Evolutionary conservation across 352 stramenopile species (phyloP).

Genomic region (Pythium aquatile): DNA sequence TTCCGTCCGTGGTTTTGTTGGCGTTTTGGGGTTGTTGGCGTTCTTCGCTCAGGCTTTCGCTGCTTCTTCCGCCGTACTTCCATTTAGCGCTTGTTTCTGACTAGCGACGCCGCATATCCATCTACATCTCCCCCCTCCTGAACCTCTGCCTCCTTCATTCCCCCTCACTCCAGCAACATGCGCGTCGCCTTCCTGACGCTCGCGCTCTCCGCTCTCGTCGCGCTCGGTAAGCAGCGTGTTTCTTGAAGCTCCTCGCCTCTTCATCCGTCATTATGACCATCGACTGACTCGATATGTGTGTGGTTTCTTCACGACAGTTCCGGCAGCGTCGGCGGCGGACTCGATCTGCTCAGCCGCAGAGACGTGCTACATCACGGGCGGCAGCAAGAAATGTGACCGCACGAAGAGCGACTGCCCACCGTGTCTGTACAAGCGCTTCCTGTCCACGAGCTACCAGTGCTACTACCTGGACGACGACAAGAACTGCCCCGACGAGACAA

Average conservation of each 20-base stretch:
- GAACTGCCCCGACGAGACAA: conserved; percentile 14
- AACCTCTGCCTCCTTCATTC: no score
- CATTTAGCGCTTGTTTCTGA: no score
- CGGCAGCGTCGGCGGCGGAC: conserved; percentile 12
- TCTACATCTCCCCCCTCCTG: neutral
- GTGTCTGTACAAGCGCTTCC: conserved; percentile 14
- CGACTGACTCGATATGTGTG: neutral
- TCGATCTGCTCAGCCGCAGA: conserved; percentile 17
- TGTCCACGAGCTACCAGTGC: conserved; percentile 16
- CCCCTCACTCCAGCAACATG: conserved; percentile 2
- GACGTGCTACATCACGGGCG: conserved; percentile 18
- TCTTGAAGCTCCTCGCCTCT: neutral
- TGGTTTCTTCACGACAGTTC: neutral
- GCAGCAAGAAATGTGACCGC: conserved; percentile 13
- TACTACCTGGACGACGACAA: conserved; percentile 15
- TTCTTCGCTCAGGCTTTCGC: no score
- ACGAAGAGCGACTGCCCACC: conserved; percentile 14
- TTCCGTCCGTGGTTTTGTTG: no score
- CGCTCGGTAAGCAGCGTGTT: conserved; percentile 7
- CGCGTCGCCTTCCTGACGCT: conserved; percentile 14
- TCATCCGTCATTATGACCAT: neutral
- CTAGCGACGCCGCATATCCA: no score
- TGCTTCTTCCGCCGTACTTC: no score
- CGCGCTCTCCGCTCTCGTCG: conserved; percentile 7
- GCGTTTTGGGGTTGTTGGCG: no score